phyloP scores from a whole-genome alignment of 441 rosid genomes.

The Pelargonium citronellum region DNA sequence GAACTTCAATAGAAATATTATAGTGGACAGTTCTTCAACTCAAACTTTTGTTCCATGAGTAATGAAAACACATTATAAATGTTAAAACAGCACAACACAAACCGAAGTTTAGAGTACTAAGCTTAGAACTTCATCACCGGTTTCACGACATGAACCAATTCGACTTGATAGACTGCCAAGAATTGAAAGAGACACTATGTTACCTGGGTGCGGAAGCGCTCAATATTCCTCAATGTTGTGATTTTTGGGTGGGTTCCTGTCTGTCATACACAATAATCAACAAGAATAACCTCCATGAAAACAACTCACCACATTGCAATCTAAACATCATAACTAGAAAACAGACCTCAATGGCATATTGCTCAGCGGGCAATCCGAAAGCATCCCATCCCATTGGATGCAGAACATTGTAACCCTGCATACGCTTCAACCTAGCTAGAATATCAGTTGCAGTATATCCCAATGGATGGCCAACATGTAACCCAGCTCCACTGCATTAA shows the following conservation, averaged over 20 bases:
- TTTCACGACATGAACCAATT: background rate
- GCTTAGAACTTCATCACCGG: background rate
- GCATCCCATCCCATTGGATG: conserved; percentile 99
- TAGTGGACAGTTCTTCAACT: background rate
- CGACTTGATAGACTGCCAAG: background rate
- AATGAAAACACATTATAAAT: background rate
- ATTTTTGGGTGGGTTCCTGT: conserved; percentile 91
- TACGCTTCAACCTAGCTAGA: conserved; percentile 73
- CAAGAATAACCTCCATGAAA: conserved; percentile 15
- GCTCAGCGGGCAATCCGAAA: conserved; percentile 97
- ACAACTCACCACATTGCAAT: conserved; percentile 6
- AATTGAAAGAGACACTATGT: conserved; percentile 17
- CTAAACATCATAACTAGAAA: conserved; percentile 1
- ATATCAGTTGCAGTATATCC: conserved; percentile 96
- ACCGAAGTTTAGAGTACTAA: background rate
- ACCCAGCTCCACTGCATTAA: conserved; percentile 83
- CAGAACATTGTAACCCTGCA: conserved; percentile 92
- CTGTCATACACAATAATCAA: conserved; percentile 35
- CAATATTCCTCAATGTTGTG: conserved; percentile 84
- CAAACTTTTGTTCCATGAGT: background rate
- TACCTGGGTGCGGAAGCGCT: conserved; percentile 77
- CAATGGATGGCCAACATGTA: conserved; percentile 94
- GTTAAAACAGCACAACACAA: background rate
- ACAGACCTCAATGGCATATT: conserved; percentile 83
- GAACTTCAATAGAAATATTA: conserved; percentile 1